Evolutionary conservation across 2,329 filamentous ascomycete species (phyloP).

Genomic region (Dichotomopilus funicola): DNA sequence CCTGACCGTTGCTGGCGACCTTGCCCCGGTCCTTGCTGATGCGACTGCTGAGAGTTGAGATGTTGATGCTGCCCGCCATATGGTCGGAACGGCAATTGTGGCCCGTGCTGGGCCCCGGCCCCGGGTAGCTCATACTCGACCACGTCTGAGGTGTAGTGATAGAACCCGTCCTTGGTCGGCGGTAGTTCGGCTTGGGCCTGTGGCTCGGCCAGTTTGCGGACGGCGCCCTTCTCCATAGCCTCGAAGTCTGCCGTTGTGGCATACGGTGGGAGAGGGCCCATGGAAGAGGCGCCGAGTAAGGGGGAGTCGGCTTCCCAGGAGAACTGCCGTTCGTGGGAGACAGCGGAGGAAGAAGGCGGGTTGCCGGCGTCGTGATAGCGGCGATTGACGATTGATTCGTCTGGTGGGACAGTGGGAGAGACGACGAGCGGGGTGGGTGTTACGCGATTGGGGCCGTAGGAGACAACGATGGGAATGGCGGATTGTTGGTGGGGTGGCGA

Average conservation of each 20-base stretch:
- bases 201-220: constrained; percentile 22
- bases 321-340: constrained; percentile 17
- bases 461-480: constrained; percentile 19
- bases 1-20: neutral
- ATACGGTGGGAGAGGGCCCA: constrained; percentile 24
- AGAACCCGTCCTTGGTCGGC: constrained; percentile 27
- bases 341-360: neutral
- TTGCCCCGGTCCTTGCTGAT: neutral
- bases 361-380: constrained; percentile 1
- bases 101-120: constrained; percentile 15
- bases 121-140: constrained; percentile 25
- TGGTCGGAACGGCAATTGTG: constrained; percentile 19
- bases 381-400: constrained; percentile 21
- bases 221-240: constrained; percentile 26
- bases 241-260: constrained; percentile 23
- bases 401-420: constrained; percentile 21
- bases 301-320: constrained; percentile 20
- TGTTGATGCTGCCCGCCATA: constrained; percentile 7
- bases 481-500: constrained; percentile 17
- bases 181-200: constrained; percentile 24
- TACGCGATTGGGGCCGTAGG: constrained; percentile 26
- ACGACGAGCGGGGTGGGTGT: constrained; percentile 23
- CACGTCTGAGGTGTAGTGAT: constrained; percentile 17
- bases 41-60: neutral
- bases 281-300: constrained; percentile 12